Percentiles rank a stretch among this genome's conserved stretches.
These are phyloP conservation scores for Pleurotus tuoliensis DNA, from an alignment of 768 basidiomycete genomes.

Conservation along the genomic window DNA sequence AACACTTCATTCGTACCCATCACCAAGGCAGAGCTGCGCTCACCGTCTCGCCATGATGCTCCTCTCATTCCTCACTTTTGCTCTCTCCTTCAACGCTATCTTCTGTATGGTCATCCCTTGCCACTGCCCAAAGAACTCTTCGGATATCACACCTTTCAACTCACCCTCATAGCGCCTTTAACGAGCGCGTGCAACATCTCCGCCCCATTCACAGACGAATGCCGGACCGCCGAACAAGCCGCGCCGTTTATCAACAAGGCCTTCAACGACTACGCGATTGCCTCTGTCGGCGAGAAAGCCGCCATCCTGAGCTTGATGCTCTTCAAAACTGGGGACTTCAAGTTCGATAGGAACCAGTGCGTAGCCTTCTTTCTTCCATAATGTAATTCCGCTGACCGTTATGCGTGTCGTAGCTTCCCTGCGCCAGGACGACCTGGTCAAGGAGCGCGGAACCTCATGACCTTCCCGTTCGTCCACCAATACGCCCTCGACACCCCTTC, in stretches of 20 bases:
- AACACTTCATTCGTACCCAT: neutral
- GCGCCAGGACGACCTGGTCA: constrained; percentile 4
- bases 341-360: constrained; percentile 9
- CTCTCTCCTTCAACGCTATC: neutral
- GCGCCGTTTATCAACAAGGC: constrained; percentile 4
- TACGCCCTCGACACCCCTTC: constrained; percentile 4
- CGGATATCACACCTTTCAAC: neutral
- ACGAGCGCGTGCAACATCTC: constrained; percentile 3
- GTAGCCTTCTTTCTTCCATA: neutral
- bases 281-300: constrained; percentile 4
- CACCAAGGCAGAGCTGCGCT: constrained; percentile 1
- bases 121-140: neutral
- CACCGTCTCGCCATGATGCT: neutral
- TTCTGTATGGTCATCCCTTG: constrained; percentile 5
- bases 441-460: constrained; percentile 9
- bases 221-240: constrained; percentile 6
- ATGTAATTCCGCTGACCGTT: neutral
- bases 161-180: neutral
- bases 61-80: neutral
- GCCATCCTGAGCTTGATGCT: constrained; percentile 10
- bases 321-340: constrained; percentile 4
- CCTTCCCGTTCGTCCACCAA: constrained; percentile 2
- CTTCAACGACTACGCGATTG: constrained; percentile 8
- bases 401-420: constrained; percentile 1
- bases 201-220: constrained; percentile 1